These are phyloP conservation scores for Themeda triandra DNA, from an alignment of 176 grass and related monocot genomes.

Conservation along the genomic window DNA sequence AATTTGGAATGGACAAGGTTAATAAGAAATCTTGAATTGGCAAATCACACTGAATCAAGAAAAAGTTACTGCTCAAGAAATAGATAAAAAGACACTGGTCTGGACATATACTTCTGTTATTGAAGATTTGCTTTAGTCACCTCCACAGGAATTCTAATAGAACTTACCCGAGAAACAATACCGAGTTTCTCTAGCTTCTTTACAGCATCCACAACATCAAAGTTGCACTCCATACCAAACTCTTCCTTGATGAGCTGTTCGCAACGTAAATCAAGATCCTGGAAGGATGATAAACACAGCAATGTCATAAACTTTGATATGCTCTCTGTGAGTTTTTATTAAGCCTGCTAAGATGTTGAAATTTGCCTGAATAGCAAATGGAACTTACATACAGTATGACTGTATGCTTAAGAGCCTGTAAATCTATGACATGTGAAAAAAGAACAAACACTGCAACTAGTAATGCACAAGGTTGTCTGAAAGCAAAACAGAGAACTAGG, in stretches of 20 bases:
- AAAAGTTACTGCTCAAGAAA: background rate
- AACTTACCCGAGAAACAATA: slow-evolving; percentile 86
- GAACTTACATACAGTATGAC: background rate
- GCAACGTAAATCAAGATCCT: slow-evolving; percentile 83
- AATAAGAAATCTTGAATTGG: background rate
- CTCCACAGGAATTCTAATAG: background rate
- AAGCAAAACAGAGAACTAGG: background rate
- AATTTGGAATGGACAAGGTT: background rate
- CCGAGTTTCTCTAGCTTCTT: slow-evolving; percentile 88
- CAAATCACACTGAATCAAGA: background rate
- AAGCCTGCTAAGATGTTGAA: background rate
- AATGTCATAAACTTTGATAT: background rate
- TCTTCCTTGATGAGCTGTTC: slow-evolving; percentile 86
- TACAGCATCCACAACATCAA: slow-evolving; percentile 84
- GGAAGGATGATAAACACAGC: background rate
- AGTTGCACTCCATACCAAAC: slow-evolving; percentile 74
- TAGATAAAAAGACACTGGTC: background rate
- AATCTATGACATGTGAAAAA: background rate
- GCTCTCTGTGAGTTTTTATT: background rate
- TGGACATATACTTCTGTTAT: background rate
- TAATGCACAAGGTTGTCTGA: background rate
- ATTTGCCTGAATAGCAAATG: background rate
- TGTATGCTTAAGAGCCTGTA: background rate
- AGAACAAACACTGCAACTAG: background rate
- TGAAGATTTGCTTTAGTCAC: background rate